Base-by-base conservation (phyloP, 2,329 filamentous ascomycete genomes). In the Sarocladium strictum region DNA sequence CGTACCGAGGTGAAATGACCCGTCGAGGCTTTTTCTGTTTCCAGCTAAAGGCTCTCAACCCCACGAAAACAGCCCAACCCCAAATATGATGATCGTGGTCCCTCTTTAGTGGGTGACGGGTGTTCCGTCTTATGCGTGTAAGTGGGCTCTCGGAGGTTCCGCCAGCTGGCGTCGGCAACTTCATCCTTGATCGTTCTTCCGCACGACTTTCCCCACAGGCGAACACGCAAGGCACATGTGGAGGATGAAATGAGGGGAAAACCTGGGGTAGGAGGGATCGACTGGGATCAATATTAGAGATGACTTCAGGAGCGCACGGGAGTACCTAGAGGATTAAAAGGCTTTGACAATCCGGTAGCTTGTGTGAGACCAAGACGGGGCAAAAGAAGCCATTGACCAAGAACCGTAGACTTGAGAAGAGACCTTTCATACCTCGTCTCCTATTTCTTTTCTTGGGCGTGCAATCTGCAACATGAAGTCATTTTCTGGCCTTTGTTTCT, bases 171-270 rank as follows among this genome's bases (percentile, higher is more conserved):
- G 29, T 51, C 23, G n/a, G 27, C 43, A 49, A n/a, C 23, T 17
- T 49, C 11, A 49, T 49, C 43, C 43, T 32, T 49, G 43, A 33
- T 17, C 47, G 4, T 21, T 51, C 27, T 3, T 24, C 11, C 40
- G 23, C 40, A 23, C 14, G 15, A 6, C 47, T n/a, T 35, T 35
- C 47, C 47, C 47, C 47, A 51, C 47, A 51, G 27, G n/a, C 11
- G n/a, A 35, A n/a, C 9, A 33, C 27, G 26, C 26, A 29, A 17
- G 47, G 47, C 17, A 17, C 11, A 49, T 23, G 47, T 35, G 47
- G 47, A 35, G 47, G 47, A 51, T 26, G 17, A 35, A 51, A 21
- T 35, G 47, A 51, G 47, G 47, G 47, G 47, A 51, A 51, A 49
- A 19, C 29, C 47, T 51, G 47, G 47, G 47, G 47, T 35, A 51